A percentile compares a stretch with the other conserved stretches of the same genome.
phyloP scores from a whole-genome alignment of 176 grass and related monocot genomes.

The Oryza nivara region DNA sequence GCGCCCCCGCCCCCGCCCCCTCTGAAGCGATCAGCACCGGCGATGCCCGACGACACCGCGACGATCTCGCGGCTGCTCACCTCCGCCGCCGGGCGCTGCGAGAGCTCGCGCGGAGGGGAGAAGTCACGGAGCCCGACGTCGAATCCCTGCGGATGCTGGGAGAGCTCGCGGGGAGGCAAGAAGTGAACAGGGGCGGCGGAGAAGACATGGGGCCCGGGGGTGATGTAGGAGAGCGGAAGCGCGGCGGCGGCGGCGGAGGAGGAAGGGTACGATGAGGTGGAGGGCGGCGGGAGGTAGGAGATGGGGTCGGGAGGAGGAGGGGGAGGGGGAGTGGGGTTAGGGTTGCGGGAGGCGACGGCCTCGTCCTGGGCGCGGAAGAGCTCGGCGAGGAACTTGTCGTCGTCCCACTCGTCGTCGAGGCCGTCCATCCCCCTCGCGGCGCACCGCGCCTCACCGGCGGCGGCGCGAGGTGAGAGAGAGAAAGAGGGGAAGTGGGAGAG shows the following conservation, averaged over 20 bases:
- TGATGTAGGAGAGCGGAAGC: not conserved
- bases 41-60: not conserved
- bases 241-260: not conserved
- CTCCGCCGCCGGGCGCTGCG: conserved; percentile 39
- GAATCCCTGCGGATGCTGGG: conserved; percentile 27
- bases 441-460: not conserved
- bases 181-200: conserved; percentile 9
- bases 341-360: conserved; percentile 51
- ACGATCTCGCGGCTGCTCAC: not conserved
- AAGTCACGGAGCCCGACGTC: conserved; percentile 15
- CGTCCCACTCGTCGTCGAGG: conserved; percentile 50
- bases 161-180: conserved; percentile 52
- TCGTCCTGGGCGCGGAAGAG: conserved; percentile 17
- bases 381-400: conserved; percentile 1
- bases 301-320: conserved; percentile 2
- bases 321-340: conserved; percentile 20
- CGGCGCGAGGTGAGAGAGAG: not conserved
- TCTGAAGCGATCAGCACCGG: not conserved
- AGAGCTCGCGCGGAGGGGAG: conserved; percentile 65
- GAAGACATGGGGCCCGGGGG: conserved; percentile 1
- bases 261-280: not conserved
- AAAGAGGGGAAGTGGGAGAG: not conserved
- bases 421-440: conserved; percentile 47
- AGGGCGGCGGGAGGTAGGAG: not conserved
- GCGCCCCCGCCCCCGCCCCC: not conserved